phyloP scores from a whole-genome alignment of 2,329 filamentous ascomycete species.

The Aspergillus chevalieri region DNA sequence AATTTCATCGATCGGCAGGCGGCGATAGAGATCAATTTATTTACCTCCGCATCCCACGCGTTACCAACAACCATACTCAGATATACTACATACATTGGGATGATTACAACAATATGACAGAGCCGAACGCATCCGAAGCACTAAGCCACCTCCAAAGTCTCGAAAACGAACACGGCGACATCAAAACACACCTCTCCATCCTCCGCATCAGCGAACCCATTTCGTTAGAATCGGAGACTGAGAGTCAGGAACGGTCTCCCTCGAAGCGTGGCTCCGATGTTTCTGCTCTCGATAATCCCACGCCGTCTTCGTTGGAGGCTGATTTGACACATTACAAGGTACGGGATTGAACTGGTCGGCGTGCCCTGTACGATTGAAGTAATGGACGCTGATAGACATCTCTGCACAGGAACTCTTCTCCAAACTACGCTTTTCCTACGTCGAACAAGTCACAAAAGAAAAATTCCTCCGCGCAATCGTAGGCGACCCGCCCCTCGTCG shows the following conservation, averaged over 20 bases:
- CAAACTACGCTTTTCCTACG: constrained; percentile 93
- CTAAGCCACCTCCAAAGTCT: constrained; percentile 44
- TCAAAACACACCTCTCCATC: constrained; percentile 55
- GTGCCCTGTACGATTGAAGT: background rate
- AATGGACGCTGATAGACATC: background rate
- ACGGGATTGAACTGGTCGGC: constrained; percentile 3
- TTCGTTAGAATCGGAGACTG: constrained; percentile 38
- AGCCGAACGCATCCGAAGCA: constrained; percentile 17
- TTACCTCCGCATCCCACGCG: constrained; percentile 14
- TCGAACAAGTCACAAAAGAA: constrained; percentile 97
- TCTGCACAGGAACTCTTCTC: constrained; percentile 69
- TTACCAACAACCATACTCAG: background rate
- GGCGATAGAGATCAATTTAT: constrained; percentile 6
- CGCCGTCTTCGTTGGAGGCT: constrained; percentile 70
- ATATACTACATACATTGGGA: too few species aligned
- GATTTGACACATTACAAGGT: constrained; percentile 83
- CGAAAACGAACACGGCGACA: constrained; percentile 43
- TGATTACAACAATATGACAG: constrained; percentile 10
- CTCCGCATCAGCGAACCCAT: constrained; percentile 72
- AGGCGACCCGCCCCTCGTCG: constrained; percentile 79
- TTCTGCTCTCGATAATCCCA: constrained; percentile 62
- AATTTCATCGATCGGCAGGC: constrained; percentile 3
- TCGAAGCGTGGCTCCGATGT: constrained; percentile 64
- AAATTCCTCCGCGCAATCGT: constrained; percentile 93
- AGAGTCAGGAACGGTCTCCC: constrained; percentile 21